Conservation (phyloP, 345 rosid genomes). For the Angophora floribunda region DNA sequence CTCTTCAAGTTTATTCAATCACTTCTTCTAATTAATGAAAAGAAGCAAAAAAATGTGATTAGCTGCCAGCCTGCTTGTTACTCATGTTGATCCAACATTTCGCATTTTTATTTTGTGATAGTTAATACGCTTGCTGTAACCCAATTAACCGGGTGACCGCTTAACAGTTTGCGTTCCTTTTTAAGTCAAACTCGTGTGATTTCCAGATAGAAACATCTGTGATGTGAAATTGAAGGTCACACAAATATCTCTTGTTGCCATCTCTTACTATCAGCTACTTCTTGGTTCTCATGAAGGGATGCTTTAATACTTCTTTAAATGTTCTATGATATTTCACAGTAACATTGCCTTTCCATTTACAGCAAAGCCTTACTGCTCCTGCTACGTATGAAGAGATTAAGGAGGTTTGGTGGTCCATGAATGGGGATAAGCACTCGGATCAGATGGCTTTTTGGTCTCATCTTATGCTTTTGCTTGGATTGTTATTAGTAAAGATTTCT, state of each 20-base stretch:
- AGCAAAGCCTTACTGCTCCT: neutral
- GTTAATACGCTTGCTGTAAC: neutral
- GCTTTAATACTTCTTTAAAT: neutral
- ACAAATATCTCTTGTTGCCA: neutral
- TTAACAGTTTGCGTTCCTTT: neutral
- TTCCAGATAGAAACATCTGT: neutral
- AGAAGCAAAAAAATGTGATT: neutral
- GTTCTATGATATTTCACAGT: neutral
- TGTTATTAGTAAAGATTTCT: neutral
- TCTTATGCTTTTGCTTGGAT: neutral
- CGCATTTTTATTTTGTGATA: neutral
- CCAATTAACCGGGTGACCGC: neutral
- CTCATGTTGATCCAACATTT: neutral
- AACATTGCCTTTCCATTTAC: neutral
- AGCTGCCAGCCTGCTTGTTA: neutral
- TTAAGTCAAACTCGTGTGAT: neutral
- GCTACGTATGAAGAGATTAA: neutral
- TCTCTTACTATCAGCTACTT: neutral
- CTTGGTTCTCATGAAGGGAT: neutral
- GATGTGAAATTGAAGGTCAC: neutral
- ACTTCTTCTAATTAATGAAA: neutral
- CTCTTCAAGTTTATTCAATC: neutral
- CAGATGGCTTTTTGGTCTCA: neutral
- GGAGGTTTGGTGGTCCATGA: neutral
- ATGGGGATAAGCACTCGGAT: neutral